phyloP scores from a whole-genome alignment of 2,329 filamentous ascomycete species.

The Clarireedia homoeocarpa region DNA sequence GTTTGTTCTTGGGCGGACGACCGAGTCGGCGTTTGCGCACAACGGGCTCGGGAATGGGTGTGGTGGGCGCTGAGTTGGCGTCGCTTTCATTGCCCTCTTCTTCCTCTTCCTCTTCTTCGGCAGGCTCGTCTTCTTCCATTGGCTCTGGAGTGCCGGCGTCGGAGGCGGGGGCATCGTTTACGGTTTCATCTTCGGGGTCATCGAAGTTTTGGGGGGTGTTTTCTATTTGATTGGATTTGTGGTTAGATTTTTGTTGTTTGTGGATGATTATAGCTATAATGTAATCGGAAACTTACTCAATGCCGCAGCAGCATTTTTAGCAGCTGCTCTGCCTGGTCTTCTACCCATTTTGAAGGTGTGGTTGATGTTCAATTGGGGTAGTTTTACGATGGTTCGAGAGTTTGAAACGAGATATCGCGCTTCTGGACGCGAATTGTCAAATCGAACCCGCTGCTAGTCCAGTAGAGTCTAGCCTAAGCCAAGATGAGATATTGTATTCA shows the following conservation, averaged over 20 bases:
- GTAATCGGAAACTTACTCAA: slow-evolving; percentile 36
- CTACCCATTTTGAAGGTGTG: slow-evolving; percentile 31
- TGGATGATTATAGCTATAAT: slow-evolving; percentile 14
- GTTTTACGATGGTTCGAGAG: neutral
- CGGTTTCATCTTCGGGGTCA: slow-evolving; percentile 38
- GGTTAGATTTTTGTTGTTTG: neutral
- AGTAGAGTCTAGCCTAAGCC: too few relatives aligned
- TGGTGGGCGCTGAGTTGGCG: slow-evolving; percentile 32
- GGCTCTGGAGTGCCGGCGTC: slow-evolving; percentile 22
- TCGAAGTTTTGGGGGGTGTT: slow-evolving; percentile 39
- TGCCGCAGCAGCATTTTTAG: slow-evolving; percentile 45
- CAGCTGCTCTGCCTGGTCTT: slow-evolving; percentile 45
- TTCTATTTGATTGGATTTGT: slow-evolving; percentile 31
- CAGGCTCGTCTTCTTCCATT: slow-evolving; percentile 37
- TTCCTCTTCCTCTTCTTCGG: slow-evolving; percentile 35
- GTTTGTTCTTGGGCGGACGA: slow-evolving; percentile 76
- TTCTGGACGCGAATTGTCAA: neutral
- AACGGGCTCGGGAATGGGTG: slow-evolving; percentile 37
- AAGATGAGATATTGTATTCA: too few relatives aligned
- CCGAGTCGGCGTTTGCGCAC: slow-evolving; percentile 69
- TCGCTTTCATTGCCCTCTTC: slow-evolving; percentile 41
- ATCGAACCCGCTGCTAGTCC: neutral
- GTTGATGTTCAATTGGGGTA: neutral
- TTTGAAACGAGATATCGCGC: neutral
- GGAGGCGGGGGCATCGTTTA: slow-evolving; percentile 32